These are phyloP conservation scores for Monoraphidium neglectum DNA, from an alignment of 139 green algal genomes.

Conservation along the genomic window DNA sequence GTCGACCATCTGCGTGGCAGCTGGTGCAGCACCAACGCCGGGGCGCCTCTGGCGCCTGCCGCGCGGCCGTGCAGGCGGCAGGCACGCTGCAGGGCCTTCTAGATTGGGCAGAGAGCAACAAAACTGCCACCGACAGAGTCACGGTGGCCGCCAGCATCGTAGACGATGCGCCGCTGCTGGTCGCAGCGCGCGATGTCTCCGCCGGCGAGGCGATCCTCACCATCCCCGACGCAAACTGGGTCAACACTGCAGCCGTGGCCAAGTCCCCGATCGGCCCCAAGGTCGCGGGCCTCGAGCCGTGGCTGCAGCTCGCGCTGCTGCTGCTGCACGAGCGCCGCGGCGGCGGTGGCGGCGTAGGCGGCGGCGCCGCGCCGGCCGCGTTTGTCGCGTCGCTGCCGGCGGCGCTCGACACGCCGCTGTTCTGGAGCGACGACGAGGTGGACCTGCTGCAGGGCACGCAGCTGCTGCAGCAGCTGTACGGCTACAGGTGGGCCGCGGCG, in stretches of 20 bases:
- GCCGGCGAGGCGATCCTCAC: constrained; percentile 38
- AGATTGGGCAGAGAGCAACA: constrained; percentile 26
- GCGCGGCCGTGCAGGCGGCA: constrained; percentile 15
- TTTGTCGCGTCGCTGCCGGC: constrained; percentile 62
- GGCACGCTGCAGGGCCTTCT: constrained; percentile 10
- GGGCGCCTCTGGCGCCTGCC: no score
- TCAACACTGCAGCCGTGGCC: constrained; percentile 17
- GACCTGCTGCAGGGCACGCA: constrained; percentile 71
- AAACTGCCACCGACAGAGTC: constrained; percentile 29
- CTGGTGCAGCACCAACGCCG: no score
- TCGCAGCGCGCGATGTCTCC: constrained; percentile 35
- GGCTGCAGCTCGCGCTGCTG: constrained; percentile 76
- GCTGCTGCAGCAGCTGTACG: constrained; percentile 47
- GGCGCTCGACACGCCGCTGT: constrained; percentile 49
- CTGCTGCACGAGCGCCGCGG: constrained; percentile 64
- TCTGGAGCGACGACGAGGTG: constrained; percentile 71
- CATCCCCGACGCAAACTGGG: constrained; percentile 36
- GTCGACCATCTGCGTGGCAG: no score
- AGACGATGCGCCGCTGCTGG: constrained; percentile 26
- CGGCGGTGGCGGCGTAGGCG: constrained; percentile 13
- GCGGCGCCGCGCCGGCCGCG: constrained; percentile 5
- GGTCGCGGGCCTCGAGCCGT: constrained; percentile 50
- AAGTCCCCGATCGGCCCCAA: constrained; percentile 30
- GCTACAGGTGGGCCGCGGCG: constrained; percentile 63
- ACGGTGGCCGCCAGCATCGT: constrained; percentile 20